A percentile compares a stretch with the other conserved stretches of the same genome.
Evolutionary conservation across 108 stramenopile species (phyloP).

Genomic region (Aureococcus anophagefferens): DNA sequence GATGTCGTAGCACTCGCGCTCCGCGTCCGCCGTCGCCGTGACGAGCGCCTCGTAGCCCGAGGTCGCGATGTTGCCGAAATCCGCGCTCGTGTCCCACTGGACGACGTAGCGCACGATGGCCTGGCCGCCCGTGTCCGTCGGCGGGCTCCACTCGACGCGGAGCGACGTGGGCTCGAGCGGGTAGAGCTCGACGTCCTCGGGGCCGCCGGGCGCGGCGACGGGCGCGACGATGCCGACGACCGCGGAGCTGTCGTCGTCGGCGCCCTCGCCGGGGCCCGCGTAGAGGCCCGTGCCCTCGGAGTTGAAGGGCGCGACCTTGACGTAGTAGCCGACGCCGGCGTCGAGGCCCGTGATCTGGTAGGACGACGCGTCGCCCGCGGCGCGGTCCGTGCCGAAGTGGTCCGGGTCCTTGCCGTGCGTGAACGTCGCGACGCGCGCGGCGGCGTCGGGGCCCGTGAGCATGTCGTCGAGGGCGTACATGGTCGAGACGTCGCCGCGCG

Average conservation of each 20-base stretch:
- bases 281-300: slow-evolving; percentile 49
- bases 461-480: background rate
- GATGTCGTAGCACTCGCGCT: slow-evolving; percentile 53
- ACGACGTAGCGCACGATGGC: slow-evolving; percentile 49
- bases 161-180: slow-evolving; percentile 51
- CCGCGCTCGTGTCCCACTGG: slow-evolving; percentile 51
- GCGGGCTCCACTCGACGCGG: slow-evolving; percentile 53
- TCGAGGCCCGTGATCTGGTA: slow-evolving; percentile 28
- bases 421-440: slow-evolving; percentile 46
- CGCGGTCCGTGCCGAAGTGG: slow-evolving; percentile 22
- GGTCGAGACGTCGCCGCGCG: background rate
- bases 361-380: background rate
- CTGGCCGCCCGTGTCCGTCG: slow-evolving; percentile 52
- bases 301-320: slow-evolving; percentile 45
- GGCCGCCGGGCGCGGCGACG: slow-evolving; percentile 39
- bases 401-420: slow-evolving; percentile 41
- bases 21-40: background rate
- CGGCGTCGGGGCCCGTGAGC: slow-evolving; percentile 58
- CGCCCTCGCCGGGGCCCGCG: slow-evolving; percentile 39
- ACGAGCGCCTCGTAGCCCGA: slow-evolving; percentile 24
- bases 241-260: slow-evolving; percentile 8
- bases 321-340: slow-evolving; percentile 42
- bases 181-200: slow-evolving; percentile 38
- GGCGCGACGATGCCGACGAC: slow-evolving; percentile 35
- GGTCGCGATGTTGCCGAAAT: slow-evolving; percentile 31